Evolutionary conservation across 1,139 yeast genomes (phyloP), one percentile per base, ranked within the genome.

Genomic region (Candida tropicalis): DNA sequence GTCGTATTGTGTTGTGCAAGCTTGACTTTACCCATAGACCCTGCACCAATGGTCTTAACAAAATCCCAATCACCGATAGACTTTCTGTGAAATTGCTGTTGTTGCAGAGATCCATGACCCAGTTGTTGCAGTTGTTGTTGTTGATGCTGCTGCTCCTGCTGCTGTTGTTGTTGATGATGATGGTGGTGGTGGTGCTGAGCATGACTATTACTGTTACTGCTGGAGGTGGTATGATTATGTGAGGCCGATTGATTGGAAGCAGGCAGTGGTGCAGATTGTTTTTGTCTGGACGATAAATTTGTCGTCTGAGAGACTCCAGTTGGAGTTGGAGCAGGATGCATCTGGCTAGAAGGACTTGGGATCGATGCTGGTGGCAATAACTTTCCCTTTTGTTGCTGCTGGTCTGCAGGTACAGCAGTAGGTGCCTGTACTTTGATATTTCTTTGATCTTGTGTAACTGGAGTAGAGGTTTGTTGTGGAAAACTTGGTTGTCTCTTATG

Each of bases 21-120:
- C 64, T 95, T 95, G 41, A 93, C 99, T 63, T 93, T 95, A 45
- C 99, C 99, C 99, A 95, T 93, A 1, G 97, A 88, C 3, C 99
- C 99, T 4, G 98, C 97, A 40, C 99, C 99, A 39, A 93, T 88
- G 0, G 97, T 90, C 62, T 90, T 90, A 47, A 89, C 78, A 55
- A 93, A 91, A 57, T 88, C 95, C 99, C 99, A 93, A 54, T 95
- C 97, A 13, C 99, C 99, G 44, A 93, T 85, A 5, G 96, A 79
- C 50, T 86, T 84, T 52, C 98, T 79, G 61, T 90, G 91, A 57
- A 86, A 86, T 35, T 37, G 46, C 9, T 18, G 40, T 16, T 11
- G 42, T 5, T 10, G 33, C 16, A n/a, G 33, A 13, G 31, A 26
- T 12, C 28, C 28, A 5, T 26, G 28, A n/a, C 15, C 28, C 12